Evolutionary conservation across 257 asterid species (phyloP).

Genomic region (Nicotiana otophora): DNA sequence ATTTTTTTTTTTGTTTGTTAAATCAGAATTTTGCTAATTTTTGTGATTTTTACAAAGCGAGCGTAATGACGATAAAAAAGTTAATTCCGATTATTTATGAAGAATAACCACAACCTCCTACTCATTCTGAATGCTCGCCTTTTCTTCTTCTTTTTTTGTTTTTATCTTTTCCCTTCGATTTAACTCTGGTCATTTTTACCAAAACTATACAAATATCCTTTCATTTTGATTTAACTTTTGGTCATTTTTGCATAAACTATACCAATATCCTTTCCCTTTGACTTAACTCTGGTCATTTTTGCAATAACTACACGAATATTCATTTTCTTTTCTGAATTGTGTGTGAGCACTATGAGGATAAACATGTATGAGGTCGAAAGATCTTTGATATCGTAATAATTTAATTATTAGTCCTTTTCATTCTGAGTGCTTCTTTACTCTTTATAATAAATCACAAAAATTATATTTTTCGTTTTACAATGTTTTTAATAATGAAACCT

Average conservation of each 20-base stretch:
- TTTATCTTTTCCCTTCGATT: neutral
- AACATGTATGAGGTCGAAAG: slow-evolving; percentile 31
- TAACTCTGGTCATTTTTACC: too few relatives aligned
- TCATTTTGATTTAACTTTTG: neutral
- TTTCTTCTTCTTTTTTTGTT: neutral
- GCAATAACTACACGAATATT: too few relatives aligned
- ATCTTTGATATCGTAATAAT: slow-evolving; percentile 27
- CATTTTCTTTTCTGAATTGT: neutral
- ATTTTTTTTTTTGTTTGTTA: neutral
- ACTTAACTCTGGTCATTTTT: too few relatives aligned
- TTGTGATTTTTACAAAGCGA: neutral
- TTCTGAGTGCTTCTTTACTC: slow-evolving; percentile 46
- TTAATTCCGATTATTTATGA: slow-evolving; percentile 53
- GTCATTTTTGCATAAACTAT: too few relatives aligned
- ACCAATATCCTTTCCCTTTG: neutral
- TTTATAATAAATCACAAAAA: neutral
- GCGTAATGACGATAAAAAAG: slow-evolving; percentile 49
- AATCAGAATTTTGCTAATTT: neutral
- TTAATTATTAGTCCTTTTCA: slow-evolving; percentile 53
- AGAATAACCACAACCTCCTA: slow-evolving; percentile 64
- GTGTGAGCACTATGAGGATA: slow-evolving; percentile 30
- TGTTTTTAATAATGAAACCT: too few relatives aligned
- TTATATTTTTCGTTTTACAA: too few relatives aligned
- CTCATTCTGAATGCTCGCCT: slow-evolving; percentile 78
- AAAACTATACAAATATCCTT: too few relatives aligned